Evolutionary conservation across 2,329 filamentous ascomycete species (phyloP), one percentile per base, ranked within the genome.

Genomic region (Xylariaceae sp.): DNA sequence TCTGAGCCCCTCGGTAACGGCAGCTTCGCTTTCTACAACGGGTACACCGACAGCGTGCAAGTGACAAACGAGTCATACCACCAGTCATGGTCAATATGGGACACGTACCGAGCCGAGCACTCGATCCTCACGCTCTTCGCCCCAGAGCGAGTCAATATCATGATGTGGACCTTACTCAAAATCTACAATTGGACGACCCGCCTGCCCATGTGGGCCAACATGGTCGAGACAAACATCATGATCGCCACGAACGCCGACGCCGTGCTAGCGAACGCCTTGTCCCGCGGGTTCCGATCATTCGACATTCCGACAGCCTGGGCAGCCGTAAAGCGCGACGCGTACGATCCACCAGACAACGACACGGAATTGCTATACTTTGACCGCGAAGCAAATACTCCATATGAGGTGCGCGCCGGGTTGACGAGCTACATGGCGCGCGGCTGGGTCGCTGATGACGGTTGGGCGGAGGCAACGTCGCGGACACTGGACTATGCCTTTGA

Each of bases 31-130:
- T 73, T 67, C 53, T 74, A 75, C 49, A 71, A 66, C 27, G 71
- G 72, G 12, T 75, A 74, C 42, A 73, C 70, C 0, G 70, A 75
- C 39, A 69, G 62, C 22, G 53, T 72, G 1, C 68, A 73, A 36
- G 57, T 58, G 8, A 59, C 52, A 4, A 62, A 67, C 23, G 70
- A 74, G 36, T 71, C 68, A 0, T 75, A 74, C 52, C 74, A 73
- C 47, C 72, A 74, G 49, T 73, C 69, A 1, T 75, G 71, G 72
- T 73, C 69, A 1, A 73, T 74, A 40, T 74, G 71, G 72, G 72
- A 74, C 42, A 75, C 72, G 0, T 75, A 72, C 50, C 61, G 72
- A 4, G 72, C 71, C 1, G 71, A 74, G 43, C 71, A 74, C 45
- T 70, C 69, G 1, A 57, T 74, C 0, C 53, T 74, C 0, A 69